These are phyloP conservation scores for Hagleromyces aurorensis DNA, from an alignment of 805 yeast species.

Conservation along the genomic window DNA sequence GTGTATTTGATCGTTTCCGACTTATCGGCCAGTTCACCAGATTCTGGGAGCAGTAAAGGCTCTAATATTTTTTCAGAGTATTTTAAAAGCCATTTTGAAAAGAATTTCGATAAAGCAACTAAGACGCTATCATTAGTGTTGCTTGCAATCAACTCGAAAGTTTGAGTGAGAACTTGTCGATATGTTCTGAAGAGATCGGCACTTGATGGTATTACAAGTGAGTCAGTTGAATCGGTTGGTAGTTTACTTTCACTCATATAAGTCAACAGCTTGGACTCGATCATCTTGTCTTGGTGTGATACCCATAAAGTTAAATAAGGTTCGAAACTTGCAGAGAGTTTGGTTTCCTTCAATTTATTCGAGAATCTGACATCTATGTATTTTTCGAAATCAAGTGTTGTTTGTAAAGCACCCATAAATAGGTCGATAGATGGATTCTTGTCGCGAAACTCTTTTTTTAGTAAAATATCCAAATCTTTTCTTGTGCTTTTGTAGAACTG, in stretches of 20 bases:
- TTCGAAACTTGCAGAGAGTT: slow-evolving; percentile 63
- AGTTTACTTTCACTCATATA: slow-evolving; percentile 53
- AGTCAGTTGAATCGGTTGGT: slow-evolving; percentile 41
- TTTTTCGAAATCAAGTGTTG: slow-evolving; percentile 78
- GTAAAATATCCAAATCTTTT: slow-evolving; percentile 51
- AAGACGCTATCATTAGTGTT: slow-evolving; percentile 24
- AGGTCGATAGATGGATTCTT: slow-evolving; percentile 49
- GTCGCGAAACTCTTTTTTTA: slow-evolving; percentile 38
- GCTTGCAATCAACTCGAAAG: slow-evolving; percentile 43
- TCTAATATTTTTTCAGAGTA: slow-evolving; percentile 47
- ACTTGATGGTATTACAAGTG: slow-evolving; percentile 74
- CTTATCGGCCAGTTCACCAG: slow-evolving; percentile 34
- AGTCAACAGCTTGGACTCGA: slow-evolving; percentile 55
- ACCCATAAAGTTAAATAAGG: slow-evolving; percentile 85
- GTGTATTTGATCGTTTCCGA: slow-evolving; percentile 57
- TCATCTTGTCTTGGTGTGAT: slow-evolving; percentile 62
- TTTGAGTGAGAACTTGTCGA: slow-evolving; percentile 63
- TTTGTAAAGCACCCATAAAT: slow-evolving; percentile 60
- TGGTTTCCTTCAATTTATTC: slow-evolving; percentile 34
- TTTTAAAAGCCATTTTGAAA: slow-evolving; percentile 55
- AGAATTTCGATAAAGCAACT: slow-evolving; percentile 45
- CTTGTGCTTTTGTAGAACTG: slow-evolving; percentile 63
- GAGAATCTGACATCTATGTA: slow-evolving; percentile 58
- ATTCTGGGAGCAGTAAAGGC: slow-evolving; percentile 40
- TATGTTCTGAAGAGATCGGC: slow-evolving; percentile 79